Base-by-base conservation (phyloP, 768 basidiomycete genomes). In the Mycena rebaudengoi region DNA sequence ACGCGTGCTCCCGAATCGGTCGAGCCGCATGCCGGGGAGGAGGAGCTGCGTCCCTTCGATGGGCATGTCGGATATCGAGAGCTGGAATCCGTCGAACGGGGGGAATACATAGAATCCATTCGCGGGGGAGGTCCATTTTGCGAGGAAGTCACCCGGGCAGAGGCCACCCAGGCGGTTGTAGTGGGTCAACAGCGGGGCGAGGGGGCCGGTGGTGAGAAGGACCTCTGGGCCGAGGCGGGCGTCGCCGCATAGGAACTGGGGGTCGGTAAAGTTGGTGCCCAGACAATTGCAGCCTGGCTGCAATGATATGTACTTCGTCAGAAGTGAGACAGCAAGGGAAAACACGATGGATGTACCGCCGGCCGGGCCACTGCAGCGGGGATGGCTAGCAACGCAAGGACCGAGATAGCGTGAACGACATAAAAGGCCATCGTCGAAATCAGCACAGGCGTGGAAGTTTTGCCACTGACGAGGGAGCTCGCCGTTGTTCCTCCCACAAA, bases 81-180 rank as follows among this genome's bases (percentile, higher is more conserved):
- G 45, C 46, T 58, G 57, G 28, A 58, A 58, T 5, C 57, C 57
- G 11, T 49, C 35, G 20, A 20, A 14, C 13, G 45, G 46, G 10
- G 57, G 46, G 37, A 16, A 58, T 18, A 20, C 1, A 26, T 39
- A 49, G 28, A 29, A 49, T 5, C 57, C 57, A 8, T 40, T 39
- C 3, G 41, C n/a, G n/a, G n/a, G 30, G 20, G 30, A 28, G 1
- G 44, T 58, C 26, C 35, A 58, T 48, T 35, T 58, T 37, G 33
- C 13, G 25, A 58, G 45, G 35, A 48, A 58, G 2, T 37, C 45
- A 13, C 16, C 45, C 0, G 56, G 56, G 45, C 35, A 39, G 56
- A 58, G 45, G 44, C 56, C 56, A 7, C 56, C 56, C 5, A 58
- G 26, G 56, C 56, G 56, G 25, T 58, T 3, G 28, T 58, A 58